Base-by-base conservation (phyloP, 192 early-diverging fungal genomes). In the Entomortierella chlamydospora region DNA sequence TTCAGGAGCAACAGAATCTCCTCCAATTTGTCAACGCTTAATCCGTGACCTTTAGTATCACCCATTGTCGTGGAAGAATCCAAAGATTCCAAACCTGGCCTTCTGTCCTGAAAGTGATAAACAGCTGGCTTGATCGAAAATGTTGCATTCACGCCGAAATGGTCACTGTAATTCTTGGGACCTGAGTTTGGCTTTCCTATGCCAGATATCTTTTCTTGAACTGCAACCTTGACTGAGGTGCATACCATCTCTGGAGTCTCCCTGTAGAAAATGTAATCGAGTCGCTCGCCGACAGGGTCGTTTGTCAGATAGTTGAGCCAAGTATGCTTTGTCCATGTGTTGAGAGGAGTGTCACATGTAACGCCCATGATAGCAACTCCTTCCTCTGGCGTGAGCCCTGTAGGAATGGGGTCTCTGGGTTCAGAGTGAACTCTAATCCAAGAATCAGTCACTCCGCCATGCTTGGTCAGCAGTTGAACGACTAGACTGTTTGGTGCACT, bases 191-290 rank as follows among this genome's bases (percentile, higher is more conserved):
- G 23, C 42, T 29, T 25, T 1, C 72, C 74, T 39, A 78, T 78
- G 33, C 74, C 74, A 1, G 74, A 60, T 30, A 78, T 70, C 26
- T 78, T 34, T 22, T 78, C 74, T n/a, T 37, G 60, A 47, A 78
- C 62, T 26, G 74, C 67, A 22, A 78, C 74, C 25, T 78, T 61
- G 33, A 78, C 74, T 4, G 53, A 49, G 13, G 53, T 68, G 37
- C 85, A 86, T 41, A 30, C 41, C 57, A 88, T 43, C 54, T 84
- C 69, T 3, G 87, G 74, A 2, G 82, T 85, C 20, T 73, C 70
- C 23, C 65, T 65, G 58, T 78, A 87, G 62, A 89, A 87, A 13
- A 89, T 70, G 57, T 86, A 89, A 31, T 89, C 87, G 23, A 89
- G 68, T 8, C 87, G 81, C n/a, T 85, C 80, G 22, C 88, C 88